Conservation (phyloP, 2,329 filamentous ascomycete species). For the Exserohilum turcica region DNA sequence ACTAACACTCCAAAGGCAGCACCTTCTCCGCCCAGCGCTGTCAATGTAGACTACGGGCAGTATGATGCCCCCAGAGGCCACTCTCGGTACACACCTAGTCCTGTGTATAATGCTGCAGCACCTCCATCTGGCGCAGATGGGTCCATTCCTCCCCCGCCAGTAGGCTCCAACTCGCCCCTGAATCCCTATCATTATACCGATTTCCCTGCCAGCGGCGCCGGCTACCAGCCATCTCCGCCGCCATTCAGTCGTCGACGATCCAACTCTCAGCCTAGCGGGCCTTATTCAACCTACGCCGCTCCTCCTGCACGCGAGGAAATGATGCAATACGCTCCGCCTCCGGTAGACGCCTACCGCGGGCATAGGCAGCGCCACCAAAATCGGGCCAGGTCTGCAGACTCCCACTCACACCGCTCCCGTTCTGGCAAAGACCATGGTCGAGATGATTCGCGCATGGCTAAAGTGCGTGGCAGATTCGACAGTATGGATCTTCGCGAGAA, state of each 20-base stretch:
- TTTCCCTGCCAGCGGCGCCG: constrained; percentile 28
- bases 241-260: constrained; percentile 44
- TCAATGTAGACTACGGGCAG: constrained; percentile 6
- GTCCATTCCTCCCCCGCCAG: constrained; percentile 31
- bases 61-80: constrained; percentile 24
- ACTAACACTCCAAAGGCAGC: constrained; percentile 44
- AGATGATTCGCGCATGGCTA: constrained; percentile 36
- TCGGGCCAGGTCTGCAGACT: constrained; percentile 46
- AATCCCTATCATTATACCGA: constrained; percentile 41
- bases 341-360: constrained; percentile 32
- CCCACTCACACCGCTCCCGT: constrained; percentile 33
- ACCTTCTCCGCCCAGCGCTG: constrained; percentile 11
- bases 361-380: constrained; percentile 33
- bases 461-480: constrained; percentile 45
- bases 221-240: constrained; percentile 37
- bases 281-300: constrained; percentile 24
- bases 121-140: constrained; percentile 32
- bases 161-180: constrained; percentile 31
- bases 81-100: constrained; percentile 38
- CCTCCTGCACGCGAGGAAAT: constrained; percentile 24
- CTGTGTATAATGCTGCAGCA: constrained; percentile 29
- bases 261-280: constrained; percentile 40
- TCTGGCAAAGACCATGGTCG: constrained; percentile 41
- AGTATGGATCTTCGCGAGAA: constrained; percentile 40
- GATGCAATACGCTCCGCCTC: constrained; percentile 28